phyloP scores from a whole-genome alignment of 257 asterid genomes.

The Osmanthus fragrans region DNA sequence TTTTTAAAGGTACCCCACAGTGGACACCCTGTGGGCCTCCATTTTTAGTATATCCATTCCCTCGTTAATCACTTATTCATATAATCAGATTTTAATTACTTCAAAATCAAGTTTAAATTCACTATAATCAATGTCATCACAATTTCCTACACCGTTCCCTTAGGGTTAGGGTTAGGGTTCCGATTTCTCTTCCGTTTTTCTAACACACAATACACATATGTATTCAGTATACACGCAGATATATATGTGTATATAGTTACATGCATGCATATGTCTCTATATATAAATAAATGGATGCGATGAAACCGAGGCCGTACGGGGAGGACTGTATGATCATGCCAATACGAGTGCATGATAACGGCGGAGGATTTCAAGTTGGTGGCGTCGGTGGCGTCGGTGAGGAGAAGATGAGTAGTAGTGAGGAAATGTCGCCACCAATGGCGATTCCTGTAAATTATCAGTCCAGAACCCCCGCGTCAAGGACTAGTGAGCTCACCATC shows the following conservation, averaged over 20 bases:
- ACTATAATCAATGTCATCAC: slow-evolving; percentile 2
- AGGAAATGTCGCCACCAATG: slow-evolving; percentile 35
- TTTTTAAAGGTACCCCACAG: too few species aligned
- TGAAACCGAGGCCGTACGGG: slow-evolving; percentile 21
- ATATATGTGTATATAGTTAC: too few species aligned
- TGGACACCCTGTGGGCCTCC: too few species aligned
- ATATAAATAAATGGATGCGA: slow-evolving; percentile 23
- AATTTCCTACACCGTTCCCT: background rate
- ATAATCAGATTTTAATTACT: too few species aligned
- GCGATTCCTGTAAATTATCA: slow-evolving; percentile 20
- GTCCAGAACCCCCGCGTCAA: slow-evolving; percentile 21
- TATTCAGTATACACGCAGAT: background rate
- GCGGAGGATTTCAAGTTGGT: slow-evolving; percentile 48
- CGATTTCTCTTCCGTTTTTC: background rate
- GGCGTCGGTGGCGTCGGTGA: slow-evolving; percentile 32
- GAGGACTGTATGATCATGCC: slow-evolving; percentile 29
- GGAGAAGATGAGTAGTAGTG: slow-evolving; percentile 30
- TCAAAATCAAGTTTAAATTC: background rate
- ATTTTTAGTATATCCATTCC: too few species aligned
- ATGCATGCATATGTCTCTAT: background rate
- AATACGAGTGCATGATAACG: slow-evolving; percentile 39
- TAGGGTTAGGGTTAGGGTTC: slow-evolving; percentile 29
- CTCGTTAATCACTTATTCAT: too few species aligned
- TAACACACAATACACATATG: background rate
- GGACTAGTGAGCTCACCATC: slow-evolving; percentile 57